These are phyloP conservation scores for Arachnopeziza araneosa DNA, from an alignment of 2,329 filamentous ascomycete genomes.

Conservation along the genomic window DNA sequence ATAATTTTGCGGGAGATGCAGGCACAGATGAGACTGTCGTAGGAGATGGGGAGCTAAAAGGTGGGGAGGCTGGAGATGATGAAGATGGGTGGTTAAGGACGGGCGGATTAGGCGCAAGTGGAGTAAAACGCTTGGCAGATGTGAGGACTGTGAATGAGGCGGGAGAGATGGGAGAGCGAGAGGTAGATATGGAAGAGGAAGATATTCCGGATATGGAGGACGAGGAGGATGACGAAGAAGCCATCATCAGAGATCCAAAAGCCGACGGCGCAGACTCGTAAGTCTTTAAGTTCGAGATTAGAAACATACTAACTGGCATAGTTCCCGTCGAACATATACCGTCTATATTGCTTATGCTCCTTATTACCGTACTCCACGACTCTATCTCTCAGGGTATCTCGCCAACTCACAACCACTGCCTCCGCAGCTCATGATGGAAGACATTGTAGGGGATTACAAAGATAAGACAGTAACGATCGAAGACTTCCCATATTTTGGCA, in stretches of 20 bases:
- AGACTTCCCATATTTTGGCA: constrained; percentile 91
- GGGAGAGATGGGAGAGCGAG: constrained; percentile 74
- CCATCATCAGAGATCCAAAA: constrained; percentile 76
- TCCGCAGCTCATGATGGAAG: constrained; percentile 88
- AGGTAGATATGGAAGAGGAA: constrained; percentile 63
- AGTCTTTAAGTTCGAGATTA: constrained; percentile 3
- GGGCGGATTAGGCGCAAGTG: constrained; percentile 68
- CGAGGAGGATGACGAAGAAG: constrained; percentile 87
- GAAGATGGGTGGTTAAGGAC: constrained; percentile 92
- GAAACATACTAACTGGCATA: constrained; percentile 33
- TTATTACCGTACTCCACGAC: constrained; percentile 91
- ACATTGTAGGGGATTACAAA: constrained; percentile 93
- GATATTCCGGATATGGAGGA: constrained; percentile 99
- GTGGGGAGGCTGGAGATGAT: constrained; percentile 49
- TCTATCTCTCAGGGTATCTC: constrained; percentile 89
- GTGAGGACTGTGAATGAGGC: constrained; percentile 81
- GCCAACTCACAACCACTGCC: constrained; percentile 74
- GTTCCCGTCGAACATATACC: constrained; percentile 85
- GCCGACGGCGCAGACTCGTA: constrained; percentile 28
- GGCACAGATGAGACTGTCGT: constrained; percentile 84
- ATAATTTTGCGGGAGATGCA: constrained; percentile 86
- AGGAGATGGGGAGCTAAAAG: constrained; percentile 61
- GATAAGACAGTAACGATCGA: constrained; percentile 98
- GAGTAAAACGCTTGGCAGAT: constrained; percentile 71
- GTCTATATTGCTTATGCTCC: constrained; percentile 98